These are phyloP conservation scores for Saccharomyces hybrid DNA, from an alignment of 1,139 yeast species.

Conservation along the genomic window DNA sequence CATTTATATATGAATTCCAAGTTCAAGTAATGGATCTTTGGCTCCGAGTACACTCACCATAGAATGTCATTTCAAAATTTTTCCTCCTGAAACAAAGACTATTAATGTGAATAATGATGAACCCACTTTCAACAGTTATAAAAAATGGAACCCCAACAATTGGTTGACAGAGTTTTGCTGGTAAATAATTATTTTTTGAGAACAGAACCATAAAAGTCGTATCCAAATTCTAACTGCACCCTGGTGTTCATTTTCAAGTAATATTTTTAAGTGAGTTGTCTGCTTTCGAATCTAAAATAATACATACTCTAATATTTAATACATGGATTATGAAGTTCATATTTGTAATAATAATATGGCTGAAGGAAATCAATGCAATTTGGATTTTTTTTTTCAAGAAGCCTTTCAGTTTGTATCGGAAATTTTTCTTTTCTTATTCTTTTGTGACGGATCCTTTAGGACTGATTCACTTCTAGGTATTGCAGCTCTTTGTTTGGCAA, in stretches of 20 bases:
- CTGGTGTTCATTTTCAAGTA: not conserved
- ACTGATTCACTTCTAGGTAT: constrained; percentile 48
- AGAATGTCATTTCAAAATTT: too few species aligned
- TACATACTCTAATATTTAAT: not conserved
- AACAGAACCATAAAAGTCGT: too few species aligned
- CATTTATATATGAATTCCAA: too few species aligned
- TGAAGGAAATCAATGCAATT: not conserved
- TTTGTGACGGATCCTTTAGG: constrained; percentile 11
- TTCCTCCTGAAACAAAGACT: too few species aligned
- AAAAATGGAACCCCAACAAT: too few species aligned
- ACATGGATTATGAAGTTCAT: not conserved
- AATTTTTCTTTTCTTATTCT: not conserved
- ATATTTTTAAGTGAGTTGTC: not conserved
- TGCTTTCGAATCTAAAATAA: not conserved
- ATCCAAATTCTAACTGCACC: not conserved
- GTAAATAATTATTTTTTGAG: too few species aligned
- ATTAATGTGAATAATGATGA: too few species aligned
- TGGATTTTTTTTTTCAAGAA: not conserved
- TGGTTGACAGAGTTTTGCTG: too few species aligned
- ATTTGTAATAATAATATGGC: not conserved
- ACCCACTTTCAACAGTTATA: too few species aligned
- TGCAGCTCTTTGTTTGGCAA: constrained; percentile 49
- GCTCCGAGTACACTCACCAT: too few species aligned
- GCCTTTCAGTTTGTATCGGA: not conserved
- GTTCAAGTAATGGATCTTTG: too few species aligned